Base-by-base conservation (phyloP, 345 rosid species). In the Hevea brasiliensis region DNA sequence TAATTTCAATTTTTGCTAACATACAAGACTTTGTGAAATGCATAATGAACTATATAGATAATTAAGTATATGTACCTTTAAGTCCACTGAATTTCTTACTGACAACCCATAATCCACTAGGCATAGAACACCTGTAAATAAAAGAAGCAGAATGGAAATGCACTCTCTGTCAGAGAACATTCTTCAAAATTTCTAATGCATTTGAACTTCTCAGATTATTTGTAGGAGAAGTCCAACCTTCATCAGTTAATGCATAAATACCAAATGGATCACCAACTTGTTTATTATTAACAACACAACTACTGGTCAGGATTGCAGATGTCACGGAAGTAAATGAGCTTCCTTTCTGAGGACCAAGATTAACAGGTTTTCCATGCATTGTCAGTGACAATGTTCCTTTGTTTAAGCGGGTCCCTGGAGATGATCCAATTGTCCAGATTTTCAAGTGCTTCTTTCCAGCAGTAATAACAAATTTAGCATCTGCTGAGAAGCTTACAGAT, bases 371-470 rank as follows among this genome's bases (percentile, higher is more conserved):
- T 20, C 91, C 91, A 64, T 80, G 85, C 40, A 79, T 61, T 29
- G 81, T 79, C 70, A 84, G 13, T 7, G 83, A 80, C 45, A 76
- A 80, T 48, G 78, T 67, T 61, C 79, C 81, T 74, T 78, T 85
- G 51, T 74, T 86, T 65, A 84, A 84, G 15, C 82, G 89, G 41
- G 87, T 87, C 79, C 79, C 80, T 63, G 84, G 84, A 72, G 86
- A 86, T 55, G 85, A 82, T 70, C 84, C 88, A 62, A 90, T 77
- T 64, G 87, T 79, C 96, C 98, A 89, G 74, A 71, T 81, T 68
- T 90, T 92, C 77, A 89, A 85, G 80, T 90, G 96, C 80, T 89
- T 90, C 78, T 82, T 87, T 58, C 98, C 92, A 68, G 94, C 91
- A 62, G 97, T 89, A 69, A 90, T 82, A 73, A 92, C 69, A 73